phyloP scores from a whole-genome alignment of 2,329 filamentous ascomycete genomes.

The Fusarium oligoseptatum region DNA sequence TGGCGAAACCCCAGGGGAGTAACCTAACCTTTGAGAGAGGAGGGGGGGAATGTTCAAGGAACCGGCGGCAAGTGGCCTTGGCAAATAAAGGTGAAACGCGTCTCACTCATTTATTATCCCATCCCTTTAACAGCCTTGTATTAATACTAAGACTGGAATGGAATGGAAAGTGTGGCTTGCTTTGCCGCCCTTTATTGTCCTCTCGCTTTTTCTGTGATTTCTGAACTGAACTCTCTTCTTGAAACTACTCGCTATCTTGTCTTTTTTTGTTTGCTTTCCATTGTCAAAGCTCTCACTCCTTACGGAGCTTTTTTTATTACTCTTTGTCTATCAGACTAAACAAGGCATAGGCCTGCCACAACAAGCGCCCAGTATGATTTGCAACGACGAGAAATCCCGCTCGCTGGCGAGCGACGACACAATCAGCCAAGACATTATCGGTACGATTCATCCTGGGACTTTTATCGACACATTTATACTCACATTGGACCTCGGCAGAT shows the following conservation, averaged over 20 bases:
- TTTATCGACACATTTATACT: background rate
- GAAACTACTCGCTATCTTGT: background rate
- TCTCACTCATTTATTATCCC: background rate
- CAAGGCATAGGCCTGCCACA: background rate
- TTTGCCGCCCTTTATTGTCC: background rate
- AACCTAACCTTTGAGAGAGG: background rate
- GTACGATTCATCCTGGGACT: background rate
- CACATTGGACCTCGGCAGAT: background rate
- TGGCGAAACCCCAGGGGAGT: background rate
- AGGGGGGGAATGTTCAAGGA: background rate
- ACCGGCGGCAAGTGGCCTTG: conserved; percentile 1
- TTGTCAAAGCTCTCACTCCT: background rate
- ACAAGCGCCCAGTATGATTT: background rate
- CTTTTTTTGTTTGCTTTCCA: background rate
- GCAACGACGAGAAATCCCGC: conserved; percentile 1
- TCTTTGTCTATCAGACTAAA: background rate
- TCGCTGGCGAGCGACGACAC: background rate
- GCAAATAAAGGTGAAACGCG: conserved; percentile 1
- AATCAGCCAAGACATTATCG: background rate
- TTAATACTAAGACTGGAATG: background rate
- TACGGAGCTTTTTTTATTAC: background rate
- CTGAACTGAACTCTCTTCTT: background rate
- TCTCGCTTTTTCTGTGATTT: background rate
- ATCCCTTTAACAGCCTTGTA: background rate
- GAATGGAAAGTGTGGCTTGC: background rate